Evolutionary conservation across 108 stramenopile species (phyloP).

Genomic region (Pinguiococcus pyrenoidosus): DNA sequence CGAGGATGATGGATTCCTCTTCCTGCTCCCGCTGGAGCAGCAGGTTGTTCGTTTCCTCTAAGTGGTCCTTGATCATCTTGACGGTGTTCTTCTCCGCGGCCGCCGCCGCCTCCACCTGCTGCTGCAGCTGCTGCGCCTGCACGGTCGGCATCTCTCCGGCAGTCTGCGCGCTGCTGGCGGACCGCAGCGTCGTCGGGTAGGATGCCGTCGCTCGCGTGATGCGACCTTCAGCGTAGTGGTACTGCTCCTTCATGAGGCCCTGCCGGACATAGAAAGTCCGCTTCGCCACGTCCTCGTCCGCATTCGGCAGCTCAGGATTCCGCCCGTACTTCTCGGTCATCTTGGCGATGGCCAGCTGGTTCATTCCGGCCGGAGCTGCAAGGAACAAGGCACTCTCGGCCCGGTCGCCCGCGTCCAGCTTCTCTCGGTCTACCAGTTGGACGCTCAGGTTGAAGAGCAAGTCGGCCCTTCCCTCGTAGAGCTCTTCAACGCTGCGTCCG

Average conservation of each 20-base stretch:
- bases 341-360: conserved; percentile 26
- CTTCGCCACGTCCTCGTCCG: conserved; percentile 37
- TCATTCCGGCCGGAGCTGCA: too few species aligned
- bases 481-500: conserved; percentile 34
- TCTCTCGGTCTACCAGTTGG: too few species aligned
- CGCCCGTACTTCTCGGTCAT: conserved; percentile 45
- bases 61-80: background rate
- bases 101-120: background rate
- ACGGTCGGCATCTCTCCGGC: background rate
- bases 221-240: conserved; percentile 27
- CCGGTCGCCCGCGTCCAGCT: too few species aligned
- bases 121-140: background rate
- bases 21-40: background rate
- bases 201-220: conserved; percentile 1
- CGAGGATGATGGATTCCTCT: too few species aligned
- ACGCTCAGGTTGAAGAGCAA: conserved; percentile 24
- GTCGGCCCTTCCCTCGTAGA: conserved; percentile 28
- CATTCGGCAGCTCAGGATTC: conserved; percentile 9
- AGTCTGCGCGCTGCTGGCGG: background rate
- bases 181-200: background rate
- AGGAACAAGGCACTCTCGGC: too few species aligned
- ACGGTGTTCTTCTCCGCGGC: background rate
- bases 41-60: too few species aligned
- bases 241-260: conserved; percentile 27
- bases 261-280: conserved; percentile 35